Evolutionary conservation across 2,329 filamentous ascomycete species (phyloP), one percentile per base, ranked within the genome.

Genomic region (Conoideocrella luteorostrata): DNA sequence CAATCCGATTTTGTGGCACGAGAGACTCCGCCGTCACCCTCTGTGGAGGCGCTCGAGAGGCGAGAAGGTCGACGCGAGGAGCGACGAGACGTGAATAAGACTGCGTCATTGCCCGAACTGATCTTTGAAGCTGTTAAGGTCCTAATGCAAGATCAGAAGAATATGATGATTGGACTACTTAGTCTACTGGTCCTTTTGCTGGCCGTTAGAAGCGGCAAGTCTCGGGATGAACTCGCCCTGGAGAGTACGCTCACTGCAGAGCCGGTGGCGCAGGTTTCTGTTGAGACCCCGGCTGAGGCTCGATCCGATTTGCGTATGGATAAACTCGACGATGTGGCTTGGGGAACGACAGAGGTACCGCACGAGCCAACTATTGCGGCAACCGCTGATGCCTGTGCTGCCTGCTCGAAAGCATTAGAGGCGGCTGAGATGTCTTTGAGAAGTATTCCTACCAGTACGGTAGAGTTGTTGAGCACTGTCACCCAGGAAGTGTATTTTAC

Each of bases 141-240:
- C 7, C 58, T 77, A 15, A 54, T 82, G 52, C 69, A 72, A 37
- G 79, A 83, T 51, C 69, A 69, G 45, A 80, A 75, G 62, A 83
- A 82, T 44, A 56, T 82, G 9, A 62, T 70, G n/a, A 82, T 83
- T 21, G 64, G 68, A 5, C 53, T 76, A 0, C 62, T 84, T 40
- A 71, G 74, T 43, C 46, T 75, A 2, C 56, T 82, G n/a, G 69
- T 80, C 2, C 51, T 80, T 12, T 44, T 77, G 22, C 63, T 82
- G 9, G 72, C 75, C 2, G 41, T 74, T 11, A 50, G 62, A 39
- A 46, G 63, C 47, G 46, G 56, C 30, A 47, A 46, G 9, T 44
- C 55, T 4, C 46, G 45, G 13, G 48, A 52, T 15, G 44, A 55
- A 4, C 6, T 24, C 15, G 7, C 18, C 22, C 12, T 28, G 7